phyloP scores from a whole-genome alignment of 2,329 filamentous ascomycete species.

The Fusarium humuli region DNA sequence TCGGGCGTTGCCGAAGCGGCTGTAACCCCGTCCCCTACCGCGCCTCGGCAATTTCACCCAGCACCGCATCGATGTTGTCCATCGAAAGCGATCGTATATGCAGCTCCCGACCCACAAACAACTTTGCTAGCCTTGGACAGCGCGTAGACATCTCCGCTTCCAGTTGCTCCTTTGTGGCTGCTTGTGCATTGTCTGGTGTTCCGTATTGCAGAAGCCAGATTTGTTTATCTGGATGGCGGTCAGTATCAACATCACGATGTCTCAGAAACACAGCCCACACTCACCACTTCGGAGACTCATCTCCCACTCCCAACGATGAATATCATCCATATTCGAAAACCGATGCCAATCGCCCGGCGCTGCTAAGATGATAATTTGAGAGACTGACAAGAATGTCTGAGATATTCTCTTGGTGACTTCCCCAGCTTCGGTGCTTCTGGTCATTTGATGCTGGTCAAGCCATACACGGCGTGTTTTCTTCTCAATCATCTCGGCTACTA shows the following conservation, averaged over 20 bases:
- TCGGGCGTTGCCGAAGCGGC: background rate
- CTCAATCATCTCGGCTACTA: constrained; percentile 15
- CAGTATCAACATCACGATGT: background rate
- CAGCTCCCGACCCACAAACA: constrained; percentile 5
- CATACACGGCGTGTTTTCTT: constrained; percentile 14
- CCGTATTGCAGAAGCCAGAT: constrained; percentile 26
- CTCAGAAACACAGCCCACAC: fast-evolving
- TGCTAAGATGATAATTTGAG: constrained; percentile 11
- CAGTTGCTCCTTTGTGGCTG: constrained; percentile 3
- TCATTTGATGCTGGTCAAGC: constrained; percentile 28
- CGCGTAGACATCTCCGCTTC: background rate
- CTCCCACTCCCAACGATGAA: constrained; percentile 30
- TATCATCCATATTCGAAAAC: constrained; percentile 16
- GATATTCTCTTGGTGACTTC: constrained; percentile 13
- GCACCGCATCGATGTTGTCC: constrained; percentile 20
- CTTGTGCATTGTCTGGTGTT: background rate
- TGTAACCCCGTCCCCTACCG: background rate
- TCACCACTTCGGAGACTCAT: constrained; percentile 23
- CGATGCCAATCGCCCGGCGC: constrained; percentile 9
- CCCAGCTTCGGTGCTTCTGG: background rate
- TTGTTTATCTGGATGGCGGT: constrained; percentile 13
- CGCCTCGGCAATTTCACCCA: constrained; percentile 17
- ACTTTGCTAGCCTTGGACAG: constrained; percentile 7
- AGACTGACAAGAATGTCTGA: background rate
- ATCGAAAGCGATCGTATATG: constrained; percentile 19